phyloP scores from a whole-genome alignment of 1,284 basidiomycete species.

The Austroboletus novae-zelandiae region DNA sequence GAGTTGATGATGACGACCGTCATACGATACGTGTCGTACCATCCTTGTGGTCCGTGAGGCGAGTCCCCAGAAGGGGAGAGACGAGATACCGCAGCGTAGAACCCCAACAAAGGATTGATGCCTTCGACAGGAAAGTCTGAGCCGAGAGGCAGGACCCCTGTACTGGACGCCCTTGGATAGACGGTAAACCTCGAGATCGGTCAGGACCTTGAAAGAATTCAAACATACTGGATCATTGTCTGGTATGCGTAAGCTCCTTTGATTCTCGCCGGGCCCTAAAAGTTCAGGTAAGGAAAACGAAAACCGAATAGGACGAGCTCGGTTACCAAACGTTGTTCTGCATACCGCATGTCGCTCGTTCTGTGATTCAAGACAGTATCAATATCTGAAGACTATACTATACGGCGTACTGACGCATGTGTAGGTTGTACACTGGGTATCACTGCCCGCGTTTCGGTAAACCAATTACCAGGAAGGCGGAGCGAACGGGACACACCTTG shows the following conservation, averaged over 20 bases:
- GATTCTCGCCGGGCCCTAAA: conserved; percentile 74
- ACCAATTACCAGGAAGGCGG: neutral
- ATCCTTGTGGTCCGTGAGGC: conserved; percentile 79
- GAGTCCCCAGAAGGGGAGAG: conserved; percentile 67
- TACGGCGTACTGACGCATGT: conserved; percentile 60
- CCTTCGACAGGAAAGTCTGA: conserved; percentile 92
- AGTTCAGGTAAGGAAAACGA: neutral
- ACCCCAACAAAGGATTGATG: conserved; percentile 77
- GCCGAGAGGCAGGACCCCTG: conserved; percentile 70
- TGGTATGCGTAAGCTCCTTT: conserved; percentile 88
- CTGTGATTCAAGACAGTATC: conserved; percentile 33
- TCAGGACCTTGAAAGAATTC: conserved; percentile 20
- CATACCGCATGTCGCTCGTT: conserved; percentile 91
- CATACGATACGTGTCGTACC: conserved; percentile 46
- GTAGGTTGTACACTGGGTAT: conserved; percentile 93
- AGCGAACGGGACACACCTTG: conserved; percentile 52
- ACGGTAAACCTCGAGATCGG: neutral
- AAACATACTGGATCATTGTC: conserved; percentile 63
- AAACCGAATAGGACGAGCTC: neutral
- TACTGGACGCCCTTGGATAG: conserved; percentile 36
- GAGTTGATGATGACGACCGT: neutral
- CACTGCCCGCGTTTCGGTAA: conserved; percentile 46
- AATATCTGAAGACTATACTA: neutral
- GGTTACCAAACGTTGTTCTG: conserved; percentile 71
- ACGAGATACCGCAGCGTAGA: conserved; percentile 84